These are phyloP conservation scores for Fusarium verticillioides DNA, from an alignment of 2,329 filamentous ascomycete genomes.

Conservation along the genomic window DNA sequence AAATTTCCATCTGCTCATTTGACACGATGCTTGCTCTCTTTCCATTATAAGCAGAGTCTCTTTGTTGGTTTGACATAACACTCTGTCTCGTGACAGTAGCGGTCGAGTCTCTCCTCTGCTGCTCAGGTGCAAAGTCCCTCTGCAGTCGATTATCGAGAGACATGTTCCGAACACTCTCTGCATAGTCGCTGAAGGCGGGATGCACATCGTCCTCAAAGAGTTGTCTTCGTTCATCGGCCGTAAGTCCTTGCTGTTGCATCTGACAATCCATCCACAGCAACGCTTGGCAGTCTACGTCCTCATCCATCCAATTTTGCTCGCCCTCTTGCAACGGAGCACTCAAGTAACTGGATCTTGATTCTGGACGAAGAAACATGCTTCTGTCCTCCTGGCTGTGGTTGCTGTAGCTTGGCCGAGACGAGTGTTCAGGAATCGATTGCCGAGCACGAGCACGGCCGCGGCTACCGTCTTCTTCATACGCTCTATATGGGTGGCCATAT, in stretches of 20 bases:
- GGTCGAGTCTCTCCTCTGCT: background rate
- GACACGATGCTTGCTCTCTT: background rate
- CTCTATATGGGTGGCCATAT: background rate
- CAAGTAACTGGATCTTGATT: background rate
- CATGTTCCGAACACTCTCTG: background rate
- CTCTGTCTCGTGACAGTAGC: background rate
- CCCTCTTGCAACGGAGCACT: background rate
- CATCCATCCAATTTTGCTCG: background rate
- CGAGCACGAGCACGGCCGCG: background rate
- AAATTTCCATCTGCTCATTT: background rate
- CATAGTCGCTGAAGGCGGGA: slow-evolving; percentile 35
- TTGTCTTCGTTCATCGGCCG: slow-evolving; percentile 13
- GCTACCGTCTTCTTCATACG: background rate
- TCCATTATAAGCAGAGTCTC: slow-evolving; percentile 2
- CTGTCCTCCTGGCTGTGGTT: background rate
- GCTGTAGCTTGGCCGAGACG: background rate
- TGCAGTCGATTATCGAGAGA: background rate
- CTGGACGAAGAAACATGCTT: background rate
- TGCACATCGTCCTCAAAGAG: slow-evolving; percentile 25
- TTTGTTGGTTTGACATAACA: background rate
- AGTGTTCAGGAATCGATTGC: background rate
- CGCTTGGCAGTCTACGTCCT: slow-evolving; percentile 5
- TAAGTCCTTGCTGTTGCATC: slow-evolving; percentile 21
- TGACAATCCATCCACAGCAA: slow-evolving; percentile 30
- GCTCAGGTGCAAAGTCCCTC: background rate